Evolutionary conservation across 176 grass and related monocot species (phyloP).

Genomic region (Oryza nivara): DNA sequence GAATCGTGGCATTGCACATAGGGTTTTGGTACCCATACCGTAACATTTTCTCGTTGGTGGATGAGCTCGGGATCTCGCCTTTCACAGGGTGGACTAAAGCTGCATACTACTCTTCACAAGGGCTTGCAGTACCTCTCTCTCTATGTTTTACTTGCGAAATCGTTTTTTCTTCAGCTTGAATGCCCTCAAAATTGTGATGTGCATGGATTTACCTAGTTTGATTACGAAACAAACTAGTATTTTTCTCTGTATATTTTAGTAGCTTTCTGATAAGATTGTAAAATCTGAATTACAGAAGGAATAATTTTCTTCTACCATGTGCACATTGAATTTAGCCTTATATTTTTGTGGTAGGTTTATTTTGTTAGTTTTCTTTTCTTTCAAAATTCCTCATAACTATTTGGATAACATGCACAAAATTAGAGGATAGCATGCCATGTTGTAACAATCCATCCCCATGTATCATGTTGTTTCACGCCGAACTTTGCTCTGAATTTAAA

Average conservation of each 20-base stretch:
- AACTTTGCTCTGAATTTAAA: background rate
- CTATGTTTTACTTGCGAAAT: background rate
- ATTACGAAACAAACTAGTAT: background rate
- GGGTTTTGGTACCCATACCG: conserved; percentile 87
- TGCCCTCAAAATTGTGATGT: background rate
- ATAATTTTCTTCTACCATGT: background rate
- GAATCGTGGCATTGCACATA: conserved; percentile 36
- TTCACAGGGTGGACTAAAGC: conserved; percentile 80
- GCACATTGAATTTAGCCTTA: background rate
- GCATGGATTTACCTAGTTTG: background rate
- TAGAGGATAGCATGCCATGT: background rate
- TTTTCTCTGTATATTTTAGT: background rate
- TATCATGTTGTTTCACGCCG: conserved; percentile 3
- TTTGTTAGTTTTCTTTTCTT: background rate
- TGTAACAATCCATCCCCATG: background rate
- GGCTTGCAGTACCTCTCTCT: conserved; percentile 53
- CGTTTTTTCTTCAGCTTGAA: background rate
- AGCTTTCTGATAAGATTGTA: conserved; percentile 2
- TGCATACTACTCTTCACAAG: conserved; percentile 71
- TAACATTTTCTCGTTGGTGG: conserved; percentile 77
- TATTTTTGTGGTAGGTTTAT: background rate
- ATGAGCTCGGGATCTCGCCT: conserved; percentile 79
- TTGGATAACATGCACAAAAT: background rate
- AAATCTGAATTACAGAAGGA: background rate
- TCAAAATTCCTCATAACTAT: background rate